Percentiles rank a stretch among this genome's conserved stretches.
Evolutionary conservation across 495 filamentous ascomycete genomes (phyloP).

Genomic region (Lineolata rhizophorae): DNA sequence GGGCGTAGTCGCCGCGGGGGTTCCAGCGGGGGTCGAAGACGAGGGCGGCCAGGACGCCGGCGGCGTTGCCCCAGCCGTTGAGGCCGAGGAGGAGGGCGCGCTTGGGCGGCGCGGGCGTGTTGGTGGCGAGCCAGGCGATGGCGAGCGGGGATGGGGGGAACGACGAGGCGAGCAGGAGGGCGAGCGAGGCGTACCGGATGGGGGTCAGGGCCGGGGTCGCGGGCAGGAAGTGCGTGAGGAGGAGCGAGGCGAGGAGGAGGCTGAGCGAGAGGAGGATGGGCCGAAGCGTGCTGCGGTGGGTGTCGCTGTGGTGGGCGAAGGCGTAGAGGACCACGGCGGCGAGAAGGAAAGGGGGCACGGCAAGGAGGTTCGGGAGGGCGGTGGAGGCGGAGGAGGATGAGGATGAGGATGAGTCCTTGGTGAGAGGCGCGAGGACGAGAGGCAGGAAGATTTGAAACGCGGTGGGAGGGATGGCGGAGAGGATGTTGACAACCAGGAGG

Average conservation of each 20-base stretch:
- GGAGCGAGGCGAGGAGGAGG: constrained; percentile 24
- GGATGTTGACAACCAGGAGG: constrained; percentile 29
- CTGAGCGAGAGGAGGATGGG: constrained; percentile 27
- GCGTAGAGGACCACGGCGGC: constrained; percentile 25
- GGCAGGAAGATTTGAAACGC: constrained; percentile 36
- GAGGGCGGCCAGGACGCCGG: constrained; percentile 26
- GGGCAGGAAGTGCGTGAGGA: constrained; percentile 18
- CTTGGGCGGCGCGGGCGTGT: constrained; percentile 31
- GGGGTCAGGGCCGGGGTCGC: constrained; percentile 11
- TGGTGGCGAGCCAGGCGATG: constrained; percentile 33
- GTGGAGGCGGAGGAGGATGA: too few relatives aligned
- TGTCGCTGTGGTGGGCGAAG: constrained; percentile 27
- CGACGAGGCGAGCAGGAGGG: constrained; percentile 29
- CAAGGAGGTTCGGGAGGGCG: constrained; percentile 29
- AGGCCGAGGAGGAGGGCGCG: constrained; percentile 31
- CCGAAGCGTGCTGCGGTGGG: constrained; percentile 20
- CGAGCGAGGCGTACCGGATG: constrained; percentile 27
- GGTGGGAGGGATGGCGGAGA: constrained; percentile 26
- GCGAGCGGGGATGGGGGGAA: constrained; percentile 32
- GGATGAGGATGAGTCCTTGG: too few relatives aligned
- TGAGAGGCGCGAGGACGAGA: constrained; percentile 20
- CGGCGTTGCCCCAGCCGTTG: constrained; percentile 38
- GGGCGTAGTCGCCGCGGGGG: constrained; percentile 11
- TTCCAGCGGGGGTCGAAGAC: constrained; percentile 26
- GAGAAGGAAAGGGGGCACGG: constrained; percentile 31